Evolutionary conservation across 1,284 basidiomycete species (phyloP).

Genomic region (Cryptococcus floricola): DNA sequence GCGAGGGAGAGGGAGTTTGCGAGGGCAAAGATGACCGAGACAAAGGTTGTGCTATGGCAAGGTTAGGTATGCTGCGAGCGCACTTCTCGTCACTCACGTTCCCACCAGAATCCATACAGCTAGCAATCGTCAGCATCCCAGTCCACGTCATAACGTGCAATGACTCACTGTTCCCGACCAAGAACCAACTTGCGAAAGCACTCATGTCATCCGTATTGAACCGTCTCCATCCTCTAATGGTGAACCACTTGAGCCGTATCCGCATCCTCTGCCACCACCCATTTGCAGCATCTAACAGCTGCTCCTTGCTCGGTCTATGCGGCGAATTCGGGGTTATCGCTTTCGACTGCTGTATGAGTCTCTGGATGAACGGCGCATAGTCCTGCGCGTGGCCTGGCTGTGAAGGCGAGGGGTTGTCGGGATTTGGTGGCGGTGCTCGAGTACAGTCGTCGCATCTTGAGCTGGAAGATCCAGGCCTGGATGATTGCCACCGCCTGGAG

Average conservation of each 20-base stretch:
- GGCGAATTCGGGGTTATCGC: slow-evolving; percentile 49
- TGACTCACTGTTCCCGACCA: slow-evolving; percentile 76
- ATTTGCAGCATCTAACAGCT: slow-evolving; percentile 78
- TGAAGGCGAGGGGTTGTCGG: slow-evolving; percentile 3
- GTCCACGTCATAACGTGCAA: neutral
- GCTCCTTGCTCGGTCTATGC: slow-evolving; percentile 78
- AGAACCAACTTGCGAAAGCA: slow-evolving; percentile 90
- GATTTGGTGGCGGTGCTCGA: neutral
- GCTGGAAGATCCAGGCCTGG: slow-evolving; percentile 46
- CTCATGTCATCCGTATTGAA: slow-evolving; percentile 97
- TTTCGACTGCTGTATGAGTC: slow-evolving; percentile 51
- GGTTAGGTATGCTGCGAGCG: slow-evolving; percentile 7
- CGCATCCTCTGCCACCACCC: slow-evolving; percentile 85
- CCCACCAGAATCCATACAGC: slow-evolving; percentile 79
- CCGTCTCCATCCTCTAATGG: slow-evolving; percentile 87
- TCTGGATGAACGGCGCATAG: slow-evolving; percentile 73
- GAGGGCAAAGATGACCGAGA: slow-evolving; percentile 85
- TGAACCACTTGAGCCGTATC: slow-evolving; percentile 97
- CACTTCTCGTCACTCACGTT: slow-evolving; percentile 61
- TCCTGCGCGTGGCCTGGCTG: slow-evolving; percentile 50
- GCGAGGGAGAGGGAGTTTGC: slow-evolving; percentile 88
- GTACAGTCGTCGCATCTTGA: slow-evolving; percentile 18
- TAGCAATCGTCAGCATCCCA: slow-evolving; percentile 8
- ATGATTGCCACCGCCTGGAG: slow-evolving; percentile 13
- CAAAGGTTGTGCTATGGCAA: slow-evolving; percentile 76